Evolutionary conservation across 2,329 filamentous ascomycete species (phyloP).

Genomic region (Curvularia verruculosa): DNA sequence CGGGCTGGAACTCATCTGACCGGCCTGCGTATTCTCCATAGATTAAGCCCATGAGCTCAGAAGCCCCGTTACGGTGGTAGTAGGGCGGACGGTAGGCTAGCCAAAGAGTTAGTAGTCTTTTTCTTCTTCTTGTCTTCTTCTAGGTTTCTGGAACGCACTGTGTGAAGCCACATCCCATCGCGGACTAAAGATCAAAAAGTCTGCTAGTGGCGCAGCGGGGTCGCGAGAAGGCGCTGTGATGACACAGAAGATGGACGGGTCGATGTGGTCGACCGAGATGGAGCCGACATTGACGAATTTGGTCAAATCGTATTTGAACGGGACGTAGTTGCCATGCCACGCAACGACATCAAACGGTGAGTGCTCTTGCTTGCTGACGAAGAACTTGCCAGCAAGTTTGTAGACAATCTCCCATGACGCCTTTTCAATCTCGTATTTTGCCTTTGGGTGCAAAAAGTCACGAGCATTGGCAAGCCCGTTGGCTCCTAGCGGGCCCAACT

Average conservation of each 20-base stretch:
- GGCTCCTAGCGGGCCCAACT: conserved; percentile 48
- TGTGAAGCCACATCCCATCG: conserved; percentile 67
- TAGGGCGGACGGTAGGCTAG: conserved; percentile 54
- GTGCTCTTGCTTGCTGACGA: conserved; percentile 69
- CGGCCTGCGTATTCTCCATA: conserved; percentile 61
- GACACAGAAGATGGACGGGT: conserved; percentile 77
- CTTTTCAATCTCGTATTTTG: conserved; percentile 63
- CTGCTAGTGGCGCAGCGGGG: conserved; percentile 66
- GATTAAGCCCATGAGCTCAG: conserved; percentile 70
- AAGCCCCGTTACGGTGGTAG: conserved; percentile 70
- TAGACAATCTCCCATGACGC: conserved; percentile 55
- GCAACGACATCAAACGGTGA: conserved; percentile 80
- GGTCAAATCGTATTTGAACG: conserved; percentile 81
- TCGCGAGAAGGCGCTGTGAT: conserved; percentile 64
- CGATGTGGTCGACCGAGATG: conserved; percentile 77
- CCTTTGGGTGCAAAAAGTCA: conserved; percentile 77
- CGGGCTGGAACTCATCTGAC: conserved; percentile 63
- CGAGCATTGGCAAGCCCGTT: conserved; percentile 50
- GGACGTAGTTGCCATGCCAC: conserved; percentile 78
- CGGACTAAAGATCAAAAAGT: conserved; percentile 70
- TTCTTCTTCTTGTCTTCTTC: no score
- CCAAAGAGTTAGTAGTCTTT: conserved; percentile 1
- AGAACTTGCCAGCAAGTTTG: conserved; percentile 68
- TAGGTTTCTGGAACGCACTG: conserved; percentile 36
- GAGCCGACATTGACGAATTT: conserved; percentile 77